Base-by-base conservation (phyloP, 1,284 basidiomycete genomes). In the Polyporus tsugae region DNA sequence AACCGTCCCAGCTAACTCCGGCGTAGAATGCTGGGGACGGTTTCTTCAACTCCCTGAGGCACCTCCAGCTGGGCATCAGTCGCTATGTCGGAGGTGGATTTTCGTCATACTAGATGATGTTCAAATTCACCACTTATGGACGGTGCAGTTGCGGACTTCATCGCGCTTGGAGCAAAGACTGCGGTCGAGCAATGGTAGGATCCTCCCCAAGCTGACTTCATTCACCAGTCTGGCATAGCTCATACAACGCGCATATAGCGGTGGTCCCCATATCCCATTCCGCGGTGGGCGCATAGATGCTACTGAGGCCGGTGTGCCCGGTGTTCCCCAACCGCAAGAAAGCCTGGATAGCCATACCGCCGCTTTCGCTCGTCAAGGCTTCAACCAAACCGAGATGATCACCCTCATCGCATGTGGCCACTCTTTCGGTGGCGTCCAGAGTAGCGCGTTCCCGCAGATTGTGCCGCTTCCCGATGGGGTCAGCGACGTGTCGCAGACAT, bases 271-370 rank as follows among this genome's bases (percentile, higher is more conserved):
- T 17, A 67, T 79, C 22, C 72, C 72, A 29, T 70, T 74, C 46
- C 73, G 76, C 15, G 76, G 68, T 15, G 78, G 78, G 0, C 73
- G 78, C 10, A 49, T 77, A 2, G 77, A 78, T 44, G 77, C 78
- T 6, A 75, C 69, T 1, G 70, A 61, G 46, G 72, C 71, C 0
- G 74, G 72, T 9, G 25, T 57, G 5, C 69, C 70, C n/a, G 78
- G 78, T 39, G 78, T 79, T 4, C 78, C 78, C 0, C 70, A 78
- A 36, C 77, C 77, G 4, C 70, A 75, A 42, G 72, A 75, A 13
- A 65, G 64, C 25, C 61, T 78, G 11, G 66, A 67, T 4, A 66
- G 63, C 6, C 74, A 74, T 25, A 65, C 73, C 19, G 62, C 64
- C 4, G 57, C 70, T n/a, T 79, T 79, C 60, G 70, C 70, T 0